These are phyloP conservation scores for Pleurotus platypus DNA, from an alignment of 768 basidiomycete species.

Conservation along the genomic window DNA sequence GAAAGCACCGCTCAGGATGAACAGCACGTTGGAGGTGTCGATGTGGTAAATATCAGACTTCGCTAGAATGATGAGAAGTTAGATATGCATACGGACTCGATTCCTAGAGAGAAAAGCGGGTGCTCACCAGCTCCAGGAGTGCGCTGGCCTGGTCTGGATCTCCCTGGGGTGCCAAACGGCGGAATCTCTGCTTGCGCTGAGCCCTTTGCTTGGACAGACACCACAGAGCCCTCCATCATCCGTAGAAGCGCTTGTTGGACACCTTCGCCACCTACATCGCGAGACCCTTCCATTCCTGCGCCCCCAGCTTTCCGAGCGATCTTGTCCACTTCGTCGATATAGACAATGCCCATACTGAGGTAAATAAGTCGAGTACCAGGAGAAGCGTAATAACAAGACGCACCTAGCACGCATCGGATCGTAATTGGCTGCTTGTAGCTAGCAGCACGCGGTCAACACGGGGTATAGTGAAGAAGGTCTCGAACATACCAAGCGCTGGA, in stretches of 20 bases:
- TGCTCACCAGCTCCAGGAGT: constrained; percentile 35
- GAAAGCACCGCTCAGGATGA: constrained; percentile 93
- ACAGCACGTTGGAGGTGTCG: constrained; percentile 90
- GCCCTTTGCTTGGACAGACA: constrained; percentile 78
- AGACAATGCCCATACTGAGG: constrained; percentile 86
- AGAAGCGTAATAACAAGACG: constrained; percentile 1
- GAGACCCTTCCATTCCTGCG: constrained; percentile 61
- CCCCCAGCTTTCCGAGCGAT: constrained; percentile 63
- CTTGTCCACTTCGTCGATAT: constrained; percentile 97
- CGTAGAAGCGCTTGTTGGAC: constrained; percentile 91
- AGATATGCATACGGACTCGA: not conserved
- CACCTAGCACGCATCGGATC: constrained; percentile 85
- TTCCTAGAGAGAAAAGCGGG: not conserved
- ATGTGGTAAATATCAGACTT: constrained; percentile 73
- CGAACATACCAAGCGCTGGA: constrained; percentile 69
- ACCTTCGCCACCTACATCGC: constrained; percentile 94
- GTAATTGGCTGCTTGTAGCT: constrained; percentile 90
- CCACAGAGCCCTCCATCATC: constrained; percentile 90
- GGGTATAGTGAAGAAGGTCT: not conserved
- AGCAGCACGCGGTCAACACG: constrained; percentile 5
- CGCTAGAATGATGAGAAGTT: constrained; percentile 18
- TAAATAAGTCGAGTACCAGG: constrained; percentile 5
- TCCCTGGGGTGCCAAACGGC: constrained; percentile 38
- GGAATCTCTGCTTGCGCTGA: constrained; percentile 42
- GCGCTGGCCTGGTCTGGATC: constrained; percentile 48